Evolutionary conservation across 2,329 filamentous ascomycete genomes (phyloP).

Genomic region (Emmonsia crescens): DNA sequence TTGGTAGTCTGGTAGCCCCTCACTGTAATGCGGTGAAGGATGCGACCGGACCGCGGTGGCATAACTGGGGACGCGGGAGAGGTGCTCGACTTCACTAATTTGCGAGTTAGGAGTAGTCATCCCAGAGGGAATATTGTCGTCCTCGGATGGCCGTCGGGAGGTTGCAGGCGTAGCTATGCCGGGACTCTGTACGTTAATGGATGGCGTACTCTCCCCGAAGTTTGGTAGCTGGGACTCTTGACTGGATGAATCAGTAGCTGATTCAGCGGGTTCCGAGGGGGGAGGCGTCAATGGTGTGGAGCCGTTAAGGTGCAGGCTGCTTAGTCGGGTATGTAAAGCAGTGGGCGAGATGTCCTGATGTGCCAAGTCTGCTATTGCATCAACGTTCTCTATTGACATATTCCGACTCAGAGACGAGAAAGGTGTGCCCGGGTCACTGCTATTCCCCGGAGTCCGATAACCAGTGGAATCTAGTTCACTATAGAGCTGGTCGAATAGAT

Average conservation of each 20-base stretch:
- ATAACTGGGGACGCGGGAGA: conserved; percentile 69
- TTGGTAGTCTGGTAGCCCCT: conserved; percentile 55
- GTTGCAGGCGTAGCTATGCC: conserved; percentile 25
- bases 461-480: conserved; percentile 72
- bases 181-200: conserved; percentile 22
- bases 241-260: conserved; percentile 16
- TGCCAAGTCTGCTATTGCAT: conserved; percentile 40
- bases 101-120: conserved; percentile 33
- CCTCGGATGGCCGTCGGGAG: conserved; percentile 38
- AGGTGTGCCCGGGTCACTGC: conserved; percentile 66
- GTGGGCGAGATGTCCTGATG: conserved; percentile 50
- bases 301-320: conserved; percentile 38
- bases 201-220: conserved; percentile 11
- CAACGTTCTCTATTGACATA: conserved; percentile 71
- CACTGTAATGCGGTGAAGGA: conserved; percentile 43
- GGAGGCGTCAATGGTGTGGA: conserved; percentile 8
- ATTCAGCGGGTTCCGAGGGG: conserved; percentile 5
- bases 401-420: conserved; percentile 61
- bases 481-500: conserved; percentile 82
- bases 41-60: conserved; percentile 60
- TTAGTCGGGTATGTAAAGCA: conserved; percentile 60
- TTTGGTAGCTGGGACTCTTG: conserved; percentile 7
- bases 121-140: conserved; percentile 36
- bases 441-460: conserved; percentile 63
- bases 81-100: conserved; percentile 49